Evolutionary conservation across 2,329 filamentous ascomycete genomes (phyloP).

Genomic region (Pestalotiopsis sp.): DNA sequence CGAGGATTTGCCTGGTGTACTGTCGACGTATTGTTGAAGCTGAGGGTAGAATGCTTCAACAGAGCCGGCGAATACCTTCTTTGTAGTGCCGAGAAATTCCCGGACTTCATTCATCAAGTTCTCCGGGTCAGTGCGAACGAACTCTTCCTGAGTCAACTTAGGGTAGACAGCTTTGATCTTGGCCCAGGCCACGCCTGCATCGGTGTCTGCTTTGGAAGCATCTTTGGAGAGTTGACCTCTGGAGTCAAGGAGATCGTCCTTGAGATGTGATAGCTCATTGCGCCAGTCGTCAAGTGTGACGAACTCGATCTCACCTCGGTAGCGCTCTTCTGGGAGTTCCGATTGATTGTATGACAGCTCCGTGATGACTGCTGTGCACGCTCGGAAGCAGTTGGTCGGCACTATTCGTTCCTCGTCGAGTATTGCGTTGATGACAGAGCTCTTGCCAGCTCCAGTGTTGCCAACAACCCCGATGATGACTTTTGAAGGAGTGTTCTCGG

Average conservation of each 20-base stretch:
- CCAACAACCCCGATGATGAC: conserved; percentile 52
- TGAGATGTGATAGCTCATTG: conserved; percentile 25
- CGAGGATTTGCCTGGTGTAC: conserved; percentile 45
- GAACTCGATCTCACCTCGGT: conserved; percentile 31
- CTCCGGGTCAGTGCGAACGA: conserved; percentile 26
- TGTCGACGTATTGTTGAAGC: conserved; percentile 56
- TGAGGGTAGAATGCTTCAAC: conserved; percentile 44
- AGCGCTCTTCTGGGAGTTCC: conserved; percentile 24
- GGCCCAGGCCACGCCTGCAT: conserved; percentile 29
- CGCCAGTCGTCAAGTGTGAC: conserved; percentile 27
- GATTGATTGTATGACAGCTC: conserved; percentile 32
- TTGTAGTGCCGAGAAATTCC: conserved; percentile 48
- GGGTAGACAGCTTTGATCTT: conserved; percentile 32
- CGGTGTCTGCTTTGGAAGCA: conserved; percentile 21
- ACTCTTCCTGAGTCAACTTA: conserved; percentile 28
- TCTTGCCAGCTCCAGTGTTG: conserved; percentile 25
- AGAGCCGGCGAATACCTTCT: conserved; percentile 38
- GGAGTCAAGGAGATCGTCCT: conserved; percentile 24
- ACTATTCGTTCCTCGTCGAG: conserved; percentile 33
- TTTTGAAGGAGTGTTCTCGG: conserved; percentile 36
- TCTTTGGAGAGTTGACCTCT: conserved; percentile 26
- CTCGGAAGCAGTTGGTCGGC: conserved; percentile 41
- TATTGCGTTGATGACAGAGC: conserved; percentile 25
- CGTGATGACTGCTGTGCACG: conserved; percentile 29
- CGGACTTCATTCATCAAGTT: conserved; percentile 47